Percentiles rank a stretch among this genome's conserved stretches.
phyloP scores from a whole-genome alignment of 108 stramenopile genomes.

The Nitzschia inconspicua region DNA sequence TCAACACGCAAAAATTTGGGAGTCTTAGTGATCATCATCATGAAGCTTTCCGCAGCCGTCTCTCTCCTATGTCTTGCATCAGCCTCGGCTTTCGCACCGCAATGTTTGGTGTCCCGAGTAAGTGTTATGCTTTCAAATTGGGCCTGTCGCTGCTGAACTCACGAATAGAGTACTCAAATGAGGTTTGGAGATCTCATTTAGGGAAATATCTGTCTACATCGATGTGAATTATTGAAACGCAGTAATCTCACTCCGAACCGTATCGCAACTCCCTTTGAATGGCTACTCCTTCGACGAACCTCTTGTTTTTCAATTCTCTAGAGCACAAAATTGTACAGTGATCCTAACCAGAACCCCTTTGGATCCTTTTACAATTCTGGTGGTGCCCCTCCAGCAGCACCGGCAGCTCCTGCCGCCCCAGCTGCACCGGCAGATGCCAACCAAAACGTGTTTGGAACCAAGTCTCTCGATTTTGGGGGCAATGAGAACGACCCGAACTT shows the following conservation, averaged over 20 bases:
- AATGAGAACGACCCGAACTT: conserved; percentile 61
- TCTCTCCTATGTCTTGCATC: conserved; percentile 44
- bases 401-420: conserved; percentile 21
- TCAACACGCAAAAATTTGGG: no score
- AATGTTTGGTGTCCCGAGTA: conserved; percentile 4
- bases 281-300: no score
- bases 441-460: conserved; percentile 60
- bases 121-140: no score
- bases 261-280: no score
- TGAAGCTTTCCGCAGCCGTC: conserved; percentile 64
- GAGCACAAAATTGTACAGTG: conserved; percentile 23
- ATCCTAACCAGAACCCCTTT: conserved; percentile 20
- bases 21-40: no score
- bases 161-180: no score
- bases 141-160: no score
- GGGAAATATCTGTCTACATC: no score
- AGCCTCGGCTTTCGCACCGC: conserved; percentile 58
- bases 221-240: no score
- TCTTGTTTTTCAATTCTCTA: background rate
- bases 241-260: no score
- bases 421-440: conserved; percentile 31
- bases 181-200: background rate
- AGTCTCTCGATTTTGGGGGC: conserved; percentile 76
- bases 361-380: background rate
- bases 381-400: background rate